Base-by-base conservation (phyloP, 208 protist species). In the Crithidia acanthocephali region DNA sequence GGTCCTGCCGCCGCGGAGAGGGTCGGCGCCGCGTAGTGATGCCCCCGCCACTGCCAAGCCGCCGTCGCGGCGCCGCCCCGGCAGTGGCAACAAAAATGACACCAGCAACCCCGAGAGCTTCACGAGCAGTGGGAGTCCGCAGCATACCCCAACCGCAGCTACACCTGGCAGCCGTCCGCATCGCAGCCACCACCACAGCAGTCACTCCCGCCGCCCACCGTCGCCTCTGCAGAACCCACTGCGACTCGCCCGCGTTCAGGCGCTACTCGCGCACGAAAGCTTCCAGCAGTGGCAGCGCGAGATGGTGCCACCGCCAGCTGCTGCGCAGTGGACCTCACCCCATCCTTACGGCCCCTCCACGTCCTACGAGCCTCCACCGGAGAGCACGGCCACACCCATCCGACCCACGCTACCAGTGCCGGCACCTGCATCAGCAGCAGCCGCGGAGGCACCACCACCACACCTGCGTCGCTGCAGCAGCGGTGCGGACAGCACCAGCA, bases 221-320 rank as follows among this genome's bases (percentile, higher is more conserved):
- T 48, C 44, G 13, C 44, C 44, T 48, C 18, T 6, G 6, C 48
- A 58, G 9, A 28, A 35, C 22, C 10, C 62, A 2, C 18, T 30
- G 32, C 22, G 22, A 9, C 30, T 33, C 50, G 45, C 28, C 10
- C 6, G 28, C 18, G n/a, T 32, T 8, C 25, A 28, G 5, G 5
- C 62, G 13, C 9, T 45, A 33, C 35, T 11, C 4, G 0, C 62
- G 15, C 33, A 23, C 11, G 22, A 68, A 16, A 27, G 7, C 2
- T 58, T 68, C 2, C 47, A 58, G 48, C 47, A 47, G 33, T 68
- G 62, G 62, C 45, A 35, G 48, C 62, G 48, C 0, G 48, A 68
- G 32, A 68, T 68, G 33, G 47, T 58, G 48, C 48, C 62, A 6
- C 62, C 62, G 16, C 48, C 62, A 2, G 23, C 48, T 15, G 50